These are phyloP conservation scores for Taphrina pruni DNA, from an alignment of 1,139 yeast species.

Conservation along the genomic window DNA sequence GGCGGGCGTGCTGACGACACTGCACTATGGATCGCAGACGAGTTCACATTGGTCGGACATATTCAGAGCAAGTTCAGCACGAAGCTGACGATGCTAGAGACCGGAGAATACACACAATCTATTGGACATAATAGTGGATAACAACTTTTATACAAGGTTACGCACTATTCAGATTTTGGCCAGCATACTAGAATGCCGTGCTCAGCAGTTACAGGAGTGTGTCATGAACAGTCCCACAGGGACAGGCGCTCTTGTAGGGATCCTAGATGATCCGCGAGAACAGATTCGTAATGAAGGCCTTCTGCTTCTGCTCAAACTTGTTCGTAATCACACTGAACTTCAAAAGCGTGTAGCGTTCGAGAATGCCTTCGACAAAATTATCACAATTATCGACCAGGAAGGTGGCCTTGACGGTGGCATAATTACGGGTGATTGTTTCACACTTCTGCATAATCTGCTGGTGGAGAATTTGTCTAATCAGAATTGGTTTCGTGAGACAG, in stretches of 20 bases:
- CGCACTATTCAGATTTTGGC: slow-evolving; percentile 86
- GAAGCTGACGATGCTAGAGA: slow-evolving; percentile 50
- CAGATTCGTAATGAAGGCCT: slow-evolving; percentile 64
- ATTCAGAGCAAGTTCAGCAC: neutral
- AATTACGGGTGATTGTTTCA: slow-evolving; percentile 77
- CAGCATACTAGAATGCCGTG: slow-evolving; percentile 79
- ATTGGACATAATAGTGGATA: slow-evolving; percentile 62
- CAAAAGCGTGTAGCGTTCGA: slow-evolving; percentile 95
- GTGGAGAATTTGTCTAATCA: slow-evolving; percentile 90
- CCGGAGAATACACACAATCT: slow-evolving; percentile 64
- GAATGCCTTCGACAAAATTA: slow-evolving; percentile 82
- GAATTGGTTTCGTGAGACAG: slow-evolving; percentile 83
- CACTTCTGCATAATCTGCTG: slow-evolving; percentile 72
- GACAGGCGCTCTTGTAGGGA: slow-evolving; percentile 71
- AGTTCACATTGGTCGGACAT: slow-evolving; percentile 66
- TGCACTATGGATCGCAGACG: slow-evolving; percentile 94
- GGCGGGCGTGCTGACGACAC: slow-evolving; percentile 69
- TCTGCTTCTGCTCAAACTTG: slow-evolving; percentile 79
- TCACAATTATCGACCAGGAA: slow-evolving; percentile 78
- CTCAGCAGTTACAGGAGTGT: slow-evolving; percentile 73
- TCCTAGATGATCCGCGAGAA: slow-evolving; percentile 75
- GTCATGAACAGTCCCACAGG: slow-evolving; percentile 79
- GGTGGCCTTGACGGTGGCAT: slow-evolving; percentile 93
- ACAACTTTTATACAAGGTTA: slow-evolving; percentile 75
- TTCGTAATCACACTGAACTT: slow-evolving; percentile 79